phyloP scores from a whole-genome alignment of 2,329 filamentous ascomycete species.

The Aaosphaeria pasadenensis region DNA sequence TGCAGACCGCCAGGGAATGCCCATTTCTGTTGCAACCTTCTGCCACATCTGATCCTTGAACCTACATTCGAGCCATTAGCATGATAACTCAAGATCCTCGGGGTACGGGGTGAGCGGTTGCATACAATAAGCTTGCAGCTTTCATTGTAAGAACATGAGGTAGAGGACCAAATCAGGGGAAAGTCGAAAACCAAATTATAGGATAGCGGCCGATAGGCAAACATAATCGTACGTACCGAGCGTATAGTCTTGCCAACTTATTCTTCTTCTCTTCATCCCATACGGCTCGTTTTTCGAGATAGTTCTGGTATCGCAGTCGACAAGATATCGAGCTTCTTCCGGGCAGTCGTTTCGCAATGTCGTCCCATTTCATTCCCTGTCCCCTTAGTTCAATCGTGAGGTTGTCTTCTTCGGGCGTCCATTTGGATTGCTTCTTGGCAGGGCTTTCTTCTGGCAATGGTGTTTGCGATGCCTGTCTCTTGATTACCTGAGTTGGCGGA shows the following conservation, averaged over 20 bases:
- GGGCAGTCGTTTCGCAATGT: constrained; percentile 87
- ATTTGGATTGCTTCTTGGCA: constrained; percentile 74
- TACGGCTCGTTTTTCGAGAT: constrained; percentile 85
- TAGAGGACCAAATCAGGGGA: neutral
- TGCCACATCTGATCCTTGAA: constrained; percentile 99
- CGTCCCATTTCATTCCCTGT: constrained; percentile 96
- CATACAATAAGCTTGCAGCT: neutral
- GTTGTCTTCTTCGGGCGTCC: constrained; percentile 91
- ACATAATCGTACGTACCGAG: constrained; percentile 62
- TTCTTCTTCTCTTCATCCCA: constrained; percentile 99
- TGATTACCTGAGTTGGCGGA: constrained; percentile 31
- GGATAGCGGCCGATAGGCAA: too few species aligned
- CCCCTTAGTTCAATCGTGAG: constrained; percentile 88
- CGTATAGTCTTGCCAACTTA: constrained; percentile 89
- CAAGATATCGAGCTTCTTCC: constrained; percentile 93
- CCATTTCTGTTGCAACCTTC: constrained; percentile 92
- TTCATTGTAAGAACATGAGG: neutral
- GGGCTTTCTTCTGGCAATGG: constrained; percentile 34
- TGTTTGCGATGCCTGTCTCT: constrained; percentile 37
- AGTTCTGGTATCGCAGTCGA: constrained; percentile 94
- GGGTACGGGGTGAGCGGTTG: neutral
- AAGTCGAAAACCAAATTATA: constrained; percentile 7
- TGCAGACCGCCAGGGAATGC: constrained; percentile 88
- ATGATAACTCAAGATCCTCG: neutral
- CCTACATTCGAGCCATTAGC: constrained; percentile 50